Evolutionary conservation across 2,329 filamentous ascomycete genomes (phyloP).

Genomic region (Decorospora gaudefroyi): DNA sequence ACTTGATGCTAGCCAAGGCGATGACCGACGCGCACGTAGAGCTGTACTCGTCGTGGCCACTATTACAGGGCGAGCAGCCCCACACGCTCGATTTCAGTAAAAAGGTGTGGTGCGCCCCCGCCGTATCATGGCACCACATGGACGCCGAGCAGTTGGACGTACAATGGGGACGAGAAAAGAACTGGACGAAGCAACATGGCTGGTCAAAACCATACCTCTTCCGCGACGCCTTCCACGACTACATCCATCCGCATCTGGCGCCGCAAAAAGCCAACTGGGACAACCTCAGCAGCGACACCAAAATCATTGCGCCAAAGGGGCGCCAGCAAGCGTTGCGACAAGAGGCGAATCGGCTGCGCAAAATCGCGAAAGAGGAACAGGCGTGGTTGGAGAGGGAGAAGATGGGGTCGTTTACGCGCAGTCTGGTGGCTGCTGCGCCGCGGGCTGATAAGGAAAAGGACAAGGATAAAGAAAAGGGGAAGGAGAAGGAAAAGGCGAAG

Average conservation of each 20-base stretch:
- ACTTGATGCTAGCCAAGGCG: slow-evolving; percentile 44
- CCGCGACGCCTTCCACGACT: slow-evolving; percentile 40
- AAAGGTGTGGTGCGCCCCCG: slow-evolving; percentile 51
- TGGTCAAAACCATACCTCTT: slow-evolving; percentile 42
- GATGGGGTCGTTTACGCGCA: too few species aligned
- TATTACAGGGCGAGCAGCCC: slow-evolving; percentile 52
- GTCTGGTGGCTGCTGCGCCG: too few species aligned
- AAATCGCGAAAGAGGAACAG: slow-evolving; percentile 11
- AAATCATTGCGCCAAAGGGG: slow-evolving; percentile 24
- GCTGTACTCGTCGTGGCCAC: slow-evolving; percentile 48
- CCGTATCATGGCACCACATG: slow-evolving; percentile 48
- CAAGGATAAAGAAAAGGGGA: slow-evolving; percentile 15
- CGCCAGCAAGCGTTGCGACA: slow-evolving; percentile 20
- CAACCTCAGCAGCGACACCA: slow-evolving; percentile 32
- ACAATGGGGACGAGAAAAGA: slow-evolving; percentile 41
- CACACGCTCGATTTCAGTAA: slow-evolving; percentile 47
- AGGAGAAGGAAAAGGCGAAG: slow-evolving; percentile 4
- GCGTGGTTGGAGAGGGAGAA: too few species aligned
- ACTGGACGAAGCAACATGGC: slow-evolving; percentile 42
- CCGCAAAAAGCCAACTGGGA: slow-evolving; percentile 43
- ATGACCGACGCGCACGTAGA: slow-evolving; percentile 44
- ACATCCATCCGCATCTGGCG: slow-evolving; percentile 38
- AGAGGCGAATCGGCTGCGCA: slow-evolving; percentile 10
- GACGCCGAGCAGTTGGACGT: slow-evolving; percentile 26
- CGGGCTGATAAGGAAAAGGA: too few species aligned